phyloP scores from a whole-genome alignment of 495 filamentous ascomycete genomes.

The Penicillium cataractarum region DNA sequence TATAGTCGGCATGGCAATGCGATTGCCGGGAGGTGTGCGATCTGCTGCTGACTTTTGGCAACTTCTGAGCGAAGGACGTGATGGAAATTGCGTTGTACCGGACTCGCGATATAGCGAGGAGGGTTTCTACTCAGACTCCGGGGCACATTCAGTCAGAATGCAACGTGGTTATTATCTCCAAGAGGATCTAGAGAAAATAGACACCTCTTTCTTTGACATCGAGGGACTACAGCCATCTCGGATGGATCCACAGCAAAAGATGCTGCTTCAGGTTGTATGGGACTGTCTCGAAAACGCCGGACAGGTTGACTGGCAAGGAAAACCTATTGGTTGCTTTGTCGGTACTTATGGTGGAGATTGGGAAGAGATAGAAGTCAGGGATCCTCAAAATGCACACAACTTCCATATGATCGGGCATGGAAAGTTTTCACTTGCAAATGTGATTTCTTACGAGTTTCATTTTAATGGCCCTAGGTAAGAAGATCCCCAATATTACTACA shows the following conservation, averaged over 20 bases:
- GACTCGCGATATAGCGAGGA: slow-evolving; percentile 36
- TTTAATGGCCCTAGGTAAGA: slow-evolving; percentile 10
- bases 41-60: slow-evolving; percentile 41
- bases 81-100: slow-evolving; percentile 38
- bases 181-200: slow-evolving; percentile 35
- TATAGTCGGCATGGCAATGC: slow-evolving; percentile 49
- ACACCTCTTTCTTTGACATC: slow-evolving; percentile 41
- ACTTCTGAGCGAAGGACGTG: slow-evolving; percentile 39
- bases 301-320: slow-evolving; percentile 28
- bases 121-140: slow-evolving; percentile 20
- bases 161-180: slow-evolving; percentile 47
- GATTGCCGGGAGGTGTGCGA: slow-evolving; percentile 47
- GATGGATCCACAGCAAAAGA: slow-evolving; percentile 61
- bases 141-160: neutral
- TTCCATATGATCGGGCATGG: neutral
- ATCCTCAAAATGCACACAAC: neutral
- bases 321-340: slow-evolving; percentile 15
- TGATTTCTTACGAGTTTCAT: slow-evolving; percentile 3
- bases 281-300: slow-evolving; percentile 48
- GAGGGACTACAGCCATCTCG: slow-evolving; percentile 43
- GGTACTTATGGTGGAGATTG: slow-evolving; percentile 11
- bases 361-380: slow-evolving; percentile 1
- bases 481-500: neutral
- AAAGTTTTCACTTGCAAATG: slow-evolving; percentile 11
- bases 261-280: slow-evolving; percentile 53